A percentile compares a stretch with the other conserved stretches of the same genome.
phyloP scores from a whole-genome alignment of 2,329 filamentous ascomycete genomes.

The Penicillium sp. region DNA sequence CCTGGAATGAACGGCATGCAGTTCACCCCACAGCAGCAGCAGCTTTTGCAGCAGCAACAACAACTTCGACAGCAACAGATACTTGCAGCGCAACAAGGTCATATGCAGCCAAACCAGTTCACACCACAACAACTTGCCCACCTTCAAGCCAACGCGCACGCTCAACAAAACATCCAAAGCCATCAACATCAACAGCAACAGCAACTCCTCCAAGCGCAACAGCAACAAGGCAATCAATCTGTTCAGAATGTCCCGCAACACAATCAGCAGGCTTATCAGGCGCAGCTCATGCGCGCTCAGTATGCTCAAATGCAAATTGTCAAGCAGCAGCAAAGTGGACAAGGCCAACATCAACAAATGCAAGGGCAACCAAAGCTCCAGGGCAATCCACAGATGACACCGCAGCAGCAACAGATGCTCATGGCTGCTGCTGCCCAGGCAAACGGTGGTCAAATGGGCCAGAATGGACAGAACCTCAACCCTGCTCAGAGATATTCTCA shows the following conservation, averaged over 20 bases:
- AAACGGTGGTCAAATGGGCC: constrained; percentile 38
- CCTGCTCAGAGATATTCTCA: constrained; percentile 38
- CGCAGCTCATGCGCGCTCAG: constrained; percentile 41
- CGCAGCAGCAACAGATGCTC: constrained; percentile 41
- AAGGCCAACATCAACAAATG: constrained; percentile 29
- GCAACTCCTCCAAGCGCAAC: constrained; percentile 31
- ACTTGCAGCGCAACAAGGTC: constrained; percentile 39
- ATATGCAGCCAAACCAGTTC: constrained; percentile 37
- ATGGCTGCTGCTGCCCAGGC: constrained; percentile 43
- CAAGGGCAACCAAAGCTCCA: constrained; percentile 31
- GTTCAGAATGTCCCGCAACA: constrained; percentile 24
- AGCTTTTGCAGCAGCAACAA: constrained; percentile 39
- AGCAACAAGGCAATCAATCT: constrained; percentile 24
- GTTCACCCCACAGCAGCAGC: constrained; percentile 43
- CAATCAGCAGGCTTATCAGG: constrained; percentile 39
- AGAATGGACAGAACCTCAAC: constrained; percentile 31
- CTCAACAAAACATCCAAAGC: constrained; percentile 49
- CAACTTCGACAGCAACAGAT: constrained; percentile 44
- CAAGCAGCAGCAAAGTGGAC: constrained; percentile 30
- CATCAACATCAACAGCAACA: constrained; percentile 41
- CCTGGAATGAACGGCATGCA: constrained; percentile 42
- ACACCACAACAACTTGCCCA: constrained; percentile 46
- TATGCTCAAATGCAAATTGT: constrained; percentile 41
- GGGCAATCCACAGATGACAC: constrained; percentile 36
- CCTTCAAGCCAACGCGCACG: constrained; percentile 47